Percentiles rank a stretch among this genome's conserved stretches.
Evolutionary conservation across 306 rosid genomes (phyloP).

Genomic region (Acmispon strigosus): DNA sequence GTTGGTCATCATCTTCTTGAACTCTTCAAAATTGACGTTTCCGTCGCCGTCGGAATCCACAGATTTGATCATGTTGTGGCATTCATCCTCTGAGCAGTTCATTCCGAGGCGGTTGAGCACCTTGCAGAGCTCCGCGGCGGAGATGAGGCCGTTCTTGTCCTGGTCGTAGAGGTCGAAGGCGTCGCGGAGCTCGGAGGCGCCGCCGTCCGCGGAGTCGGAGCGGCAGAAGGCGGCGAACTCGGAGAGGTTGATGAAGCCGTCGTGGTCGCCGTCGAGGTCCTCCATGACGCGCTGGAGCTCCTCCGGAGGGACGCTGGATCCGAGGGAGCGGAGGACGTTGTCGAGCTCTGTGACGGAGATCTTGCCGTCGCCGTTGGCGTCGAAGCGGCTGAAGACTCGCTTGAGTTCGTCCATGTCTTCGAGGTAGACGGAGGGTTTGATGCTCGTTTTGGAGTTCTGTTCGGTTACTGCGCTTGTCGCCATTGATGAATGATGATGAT

Average conservation of each 20-base stretch:
- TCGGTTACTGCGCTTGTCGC: neutral
- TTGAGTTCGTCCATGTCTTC: constrained; percentile 43
- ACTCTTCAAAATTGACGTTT: constrained; percentile 75
- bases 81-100: constrained; percentile 55
- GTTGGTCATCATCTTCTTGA: constrained; percentile 71
- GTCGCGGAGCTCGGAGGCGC: constrained; percentile 54
- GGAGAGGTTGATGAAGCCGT: constrained; percentile 59
- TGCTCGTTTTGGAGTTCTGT: neutral
- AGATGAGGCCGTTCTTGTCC: constrained; percentile 80
- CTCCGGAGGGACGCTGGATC: constrained; percentile 30
- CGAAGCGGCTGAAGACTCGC: constrained; percentile 70
- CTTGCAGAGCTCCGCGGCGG: constrained; percentile 51
- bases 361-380: constrained; percentile 83
- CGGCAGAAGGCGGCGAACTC: constrained; percentile 78
- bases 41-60: constrained; percentile 89
- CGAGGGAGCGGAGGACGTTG: constrained; percentile 50
- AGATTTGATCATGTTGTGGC: constrained; percentile 61
- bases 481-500: constrained; percentile 25
- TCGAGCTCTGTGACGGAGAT: constrained; percentile 72
- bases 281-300: constrained; percentile 65
- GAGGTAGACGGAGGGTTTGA: constrained; percentile 28
- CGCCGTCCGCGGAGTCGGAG: constrained; percentile 38
- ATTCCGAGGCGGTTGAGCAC: constrained; percentile 69
- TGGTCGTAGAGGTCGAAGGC: constrained; percentile 86
- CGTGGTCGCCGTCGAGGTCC: constrained; percentile 73